These are phyloP conservation scores for Glycine tomentella DNA, from an alignment of 306 rosid genomes.

Conservation along the genomic window DNA sequence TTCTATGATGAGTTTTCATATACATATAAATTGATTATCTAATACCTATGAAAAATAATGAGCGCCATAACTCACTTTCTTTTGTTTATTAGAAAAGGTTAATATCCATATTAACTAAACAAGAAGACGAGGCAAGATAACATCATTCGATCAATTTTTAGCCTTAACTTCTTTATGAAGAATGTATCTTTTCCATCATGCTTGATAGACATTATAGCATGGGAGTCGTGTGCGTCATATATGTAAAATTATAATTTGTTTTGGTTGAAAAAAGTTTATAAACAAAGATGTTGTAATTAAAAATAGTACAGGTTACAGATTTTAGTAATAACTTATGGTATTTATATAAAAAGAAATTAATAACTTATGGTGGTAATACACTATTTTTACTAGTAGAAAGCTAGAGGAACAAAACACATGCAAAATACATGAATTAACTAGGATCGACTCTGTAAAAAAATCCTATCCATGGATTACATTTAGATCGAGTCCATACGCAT, in stretches of 20 bases:
- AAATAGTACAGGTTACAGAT: neutral
- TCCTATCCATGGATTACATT: too few relatives aligned
- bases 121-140: constrained; percentile 1
- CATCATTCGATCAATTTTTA: constrained; percentile 20
- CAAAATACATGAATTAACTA: too few relatives aligned
- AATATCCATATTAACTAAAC: too few relatives aligned
- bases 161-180: constrained; percentile 2
- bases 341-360: too few relatives aligned
- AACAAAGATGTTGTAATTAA: neutral
- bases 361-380: neutral
- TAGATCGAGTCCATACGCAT: too few relatives aligned
- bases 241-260: neutral
- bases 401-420: too few relatives aligned
- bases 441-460: too few relatives aligned
- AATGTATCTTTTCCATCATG: neutral
- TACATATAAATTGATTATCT: too few relatives aligned
- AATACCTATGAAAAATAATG: too few relatives aligned
- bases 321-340: neutral
- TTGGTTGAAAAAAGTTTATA: neutral
- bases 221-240: neutral
- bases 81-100: too few relatives aligned
- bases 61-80: too few relatives aligned
- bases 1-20: neutral
- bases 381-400: too few relatives aligned
- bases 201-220: constrained; percentile 1